Base-by-base conservation (phyloP, 192 early-diverging fungal genomes). In the Podila epicladia region DNA sequence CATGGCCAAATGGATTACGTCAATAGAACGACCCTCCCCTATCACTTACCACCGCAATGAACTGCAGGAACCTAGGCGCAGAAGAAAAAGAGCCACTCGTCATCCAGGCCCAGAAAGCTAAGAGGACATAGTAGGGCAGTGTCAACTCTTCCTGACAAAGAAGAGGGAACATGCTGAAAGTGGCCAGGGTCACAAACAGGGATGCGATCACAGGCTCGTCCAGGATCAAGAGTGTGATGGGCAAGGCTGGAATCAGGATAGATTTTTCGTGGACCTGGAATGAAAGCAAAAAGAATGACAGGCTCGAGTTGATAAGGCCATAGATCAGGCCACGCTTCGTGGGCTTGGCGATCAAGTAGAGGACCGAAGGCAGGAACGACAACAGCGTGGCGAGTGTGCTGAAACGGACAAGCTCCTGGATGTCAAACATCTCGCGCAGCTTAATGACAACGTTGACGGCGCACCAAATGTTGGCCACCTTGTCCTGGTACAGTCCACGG, bases 241-340 rank as follows among this genome's bases (percentile, higher is more conserved):
- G 94, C 22, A 95, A 82, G 5, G 89, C 66, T 1, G 98, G 97
- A 9, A 99, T 76, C 45, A 99, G 78, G 50, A 99, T 98, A 0
- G 94, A 94, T 78, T 99, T 99, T 75, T 99, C 98, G 82, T 99
- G 98, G 7, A 98, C 94, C 86, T 98, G 97, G 87, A 99, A 99
- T 12, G 97, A 95, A 63, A 97, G 94, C 71, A 99, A 74, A 86
- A 97, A 99, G 75, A 99, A 99, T 6, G 92, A 94, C 31, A 99
- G 82, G 4, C 95, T 93, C 1, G 88, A 88, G 72, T 91, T 93
- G 49, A 93, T 71, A 41, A 97, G 72, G 2, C 91, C 85, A 65
- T 95, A 94, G 41, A 95, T 71, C 20, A 99, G 75, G 8, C 82
- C 73, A 5, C 76, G 65, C 48, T 79, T 84, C 20, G 84, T 85